Base-by-base conservation (phyloP, 2,329 filamentous ascomycete species). In the Diaporthe ilicicola region DNA sequence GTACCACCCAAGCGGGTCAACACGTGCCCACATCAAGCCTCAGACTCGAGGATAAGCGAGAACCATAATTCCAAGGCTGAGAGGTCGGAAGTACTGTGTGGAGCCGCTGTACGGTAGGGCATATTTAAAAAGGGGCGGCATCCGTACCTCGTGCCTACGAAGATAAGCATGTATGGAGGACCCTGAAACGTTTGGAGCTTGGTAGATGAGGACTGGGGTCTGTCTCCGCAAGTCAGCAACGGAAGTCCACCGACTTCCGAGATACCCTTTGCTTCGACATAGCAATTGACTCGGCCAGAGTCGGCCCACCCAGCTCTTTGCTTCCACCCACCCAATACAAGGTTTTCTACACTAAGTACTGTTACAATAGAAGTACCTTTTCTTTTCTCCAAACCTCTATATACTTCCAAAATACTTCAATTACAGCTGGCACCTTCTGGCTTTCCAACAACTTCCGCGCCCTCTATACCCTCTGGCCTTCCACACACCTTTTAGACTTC, bases 191-290 rank as follows among this genome's bases (percentile, higher is more conserved):
- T n/a, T n/a, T n/a, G n/a, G n/a, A n/a, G n/a, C n/a, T 54, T 32
- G 3, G 51, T n/a, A 32, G 53, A 34, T 37, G 37, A 24, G 19
- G 53, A 55, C n/a, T 22, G 29, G 53, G 29, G 27, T 5, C 7
- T 4, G 19, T 55, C 29, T 55, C 53, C 32, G 53, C 53, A 55
- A 55, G 19, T 55, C 37, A 29, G 19, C 32, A 37, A 55, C 53
- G 53, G 53, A 55, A 55, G 53, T 55, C 53, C 13, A 13, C 53
- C 53, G 53, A 55, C 53, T n/a, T 32, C 53, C 53, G 53, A 10
- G 7, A 8, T 8, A 55, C 10, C 22, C 7, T 55, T 10, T 1
- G 19, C 19, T 12, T 37, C 32, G 19, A 37, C 19, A 37, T 8
- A 22, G 32, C 53, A 22, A 5, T 55, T 55, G 53, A 55, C 53